Percentiles rank a stretch among this genome's conserved stretches.
These are phyloP conservation scores for Pseudogymnoascus sp. DNA, from an alignment of 2,329 filamentous ascomycete genomes.

Conservation along the genomic window DNA sequence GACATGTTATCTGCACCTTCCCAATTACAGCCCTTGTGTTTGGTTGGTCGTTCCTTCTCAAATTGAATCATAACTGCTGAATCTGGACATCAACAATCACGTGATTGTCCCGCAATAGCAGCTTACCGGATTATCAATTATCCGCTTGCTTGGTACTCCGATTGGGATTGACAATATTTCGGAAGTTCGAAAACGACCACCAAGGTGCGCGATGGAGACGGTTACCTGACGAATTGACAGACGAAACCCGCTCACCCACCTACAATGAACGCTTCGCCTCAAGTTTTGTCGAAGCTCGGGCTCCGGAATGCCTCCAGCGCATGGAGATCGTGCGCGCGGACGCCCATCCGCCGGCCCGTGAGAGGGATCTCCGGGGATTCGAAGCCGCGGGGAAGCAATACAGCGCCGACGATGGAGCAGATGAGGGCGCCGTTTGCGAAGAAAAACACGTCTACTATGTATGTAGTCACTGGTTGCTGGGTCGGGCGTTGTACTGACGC, in stretches of 20 bases:
- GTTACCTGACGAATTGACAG: conserved; percentile 6
- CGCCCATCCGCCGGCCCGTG: conserved; percentile 6
- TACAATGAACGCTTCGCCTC: background rate
- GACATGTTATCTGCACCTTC: background rate
- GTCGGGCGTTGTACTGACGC: background rate
- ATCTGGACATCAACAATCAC: background rate
- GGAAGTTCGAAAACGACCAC: background rate
- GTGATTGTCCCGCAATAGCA: background rate
- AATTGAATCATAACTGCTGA: background rate
- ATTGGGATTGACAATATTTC: conserved; percentile 3
- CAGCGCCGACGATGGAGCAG: conserved; percentile 53
- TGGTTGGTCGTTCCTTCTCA: background rate
- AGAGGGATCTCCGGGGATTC: background rate
- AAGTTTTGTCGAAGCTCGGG: background rate
- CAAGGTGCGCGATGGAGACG: conserved; percentile 9
- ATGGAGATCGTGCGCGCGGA: background rate
- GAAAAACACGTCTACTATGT: conserved; percentile 63
- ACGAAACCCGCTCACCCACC: background rate
- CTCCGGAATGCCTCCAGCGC: background rate
- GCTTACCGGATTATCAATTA: background rate
- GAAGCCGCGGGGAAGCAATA: background rate
- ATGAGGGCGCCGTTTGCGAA: conserved; percentile 55
- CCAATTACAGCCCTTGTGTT: background rate
- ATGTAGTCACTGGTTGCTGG: conserved; percentile 21
- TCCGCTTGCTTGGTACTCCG: background rate